Base-by-base conservation (phyloP, 257 asterid species). In the Primulina huaijiensis region DNA sequence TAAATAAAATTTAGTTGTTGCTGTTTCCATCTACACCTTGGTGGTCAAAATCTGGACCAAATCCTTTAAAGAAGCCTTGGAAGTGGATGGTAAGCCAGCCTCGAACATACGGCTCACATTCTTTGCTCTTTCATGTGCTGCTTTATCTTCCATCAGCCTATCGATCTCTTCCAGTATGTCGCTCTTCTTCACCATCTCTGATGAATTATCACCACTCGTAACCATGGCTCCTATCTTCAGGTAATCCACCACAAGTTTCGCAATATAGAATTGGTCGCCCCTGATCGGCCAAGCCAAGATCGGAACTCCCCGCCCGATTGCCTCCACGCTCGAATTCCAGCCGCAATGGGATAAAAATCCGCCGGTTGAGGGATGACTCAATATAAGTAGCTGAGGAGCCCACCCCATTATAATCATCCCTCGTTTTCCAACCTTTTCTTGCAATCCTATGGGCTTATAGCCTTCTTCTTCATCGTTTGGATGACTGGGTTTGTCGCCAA, bases 221-320 rank as follows among this genome's bases (percentile, higher is more conserved):
- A 82, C 77, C 77, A 75, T 71, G 19, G 72, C 77, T 5, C 96
- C 95, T 2, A 79, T 80, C 30, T 72, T 81, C 63, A 87, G 72
- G 77, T 84, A 71, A 30, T 67, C 67, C 29, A 56, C 93, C 65
- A 83, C 75, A 65, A 83, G 68, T 62, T 81, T 83, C 0, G 91
- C 93, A 63, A 75, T 73, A 56, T 80, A 79, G 58, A 83, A 89
- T 64, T 91, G 95, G 62, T 89, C 97, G 19, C 96, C 96, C 69
- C 97, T 79, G 8, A 87, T 84, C 0, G 96, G 96, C 97, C 96
- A 89, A 8, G 89, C 89, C 83, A 87, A 23, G 6, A 89, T 68
- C 3, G 96, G 93, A 3, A 83, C 61, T 14, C 93, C 95, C 6
- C 78, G 77, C 23, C 89, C 95, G 2, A 88, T 78, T 0, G 92